These are phyloP conservation scores for Aspergillus brasiliensis DNA, from an alignment of 2,329 filamentous ascomycete species.

Conservation along the genomic window DNA sequence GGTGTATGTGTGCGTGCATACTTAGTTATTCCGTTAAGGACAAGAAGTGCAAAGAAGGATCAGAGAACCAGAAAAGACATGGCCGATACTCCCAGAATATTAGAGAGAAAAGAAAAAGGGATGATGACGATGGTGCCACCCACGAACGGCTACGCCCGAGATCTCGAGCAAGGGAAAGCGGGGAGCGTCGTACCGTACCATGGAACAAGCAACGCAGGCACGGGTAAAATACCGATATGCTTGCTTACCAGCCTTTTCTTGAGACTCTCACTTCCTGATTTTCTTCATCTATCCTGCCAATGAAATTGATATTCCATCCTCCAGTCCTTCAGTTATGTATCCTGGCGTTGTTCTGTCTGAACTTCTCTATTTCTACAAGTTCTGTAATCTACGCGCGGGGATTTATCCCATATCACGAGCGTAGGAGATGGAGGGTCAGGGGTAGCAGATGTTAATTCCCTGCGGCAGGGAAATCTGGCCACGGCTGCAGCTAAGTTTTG, in stretches of 20 bases:
- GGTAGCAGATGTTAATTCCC: conserved; percentile 12
- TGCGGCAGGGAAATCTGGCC: conserved; percentile 23
- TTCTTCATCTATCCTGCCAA: too few species aligned
- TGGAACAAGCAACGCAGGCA: conserved; percentile 24
- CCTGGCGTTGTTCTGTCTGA: not conserved
- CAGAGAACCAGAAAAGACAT: conserved; percentile 3
- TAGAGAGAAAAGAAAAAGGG: not conserved
- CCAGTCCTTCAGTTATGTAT: conserved; percentile 1
- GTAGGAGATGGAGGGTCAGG: conserved; percentile 1
- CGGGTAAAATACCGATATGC: conserved; percentile 8
- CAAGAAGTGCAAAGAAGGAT: not conserved
- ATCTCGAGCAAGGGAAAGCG: conserved; percentile 30
- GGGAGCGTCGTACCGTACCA: conserved; percentile 25
- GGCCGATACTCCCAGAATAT: not conserved
- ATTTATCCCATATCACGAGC: not conserved
- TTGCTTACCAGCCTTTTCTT: conserved; percentile 1
- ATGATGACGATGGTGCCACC: conserved; percentile 24
- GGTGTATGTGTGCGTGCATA: too few species aligned
- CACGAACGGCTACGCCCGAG: conserved; percentile 28
- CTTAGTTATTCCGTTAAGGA: too few species aligned
- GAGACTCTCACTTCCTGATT: too few species aligned
- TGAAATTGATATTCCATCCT: too few species aligned
- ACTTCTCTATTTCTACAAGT: not conserved
- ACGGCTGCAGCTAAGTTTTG: conserved; percentile 20
- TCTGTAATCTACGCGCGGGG: not conserved